Percentiles rank a stretch among this genome's conserved stretches.
These are phyloP conservation scores for Cucumis hystrix DNA, from an alignment of 306 rosid species.

Conservation along the genomic window DNA sequence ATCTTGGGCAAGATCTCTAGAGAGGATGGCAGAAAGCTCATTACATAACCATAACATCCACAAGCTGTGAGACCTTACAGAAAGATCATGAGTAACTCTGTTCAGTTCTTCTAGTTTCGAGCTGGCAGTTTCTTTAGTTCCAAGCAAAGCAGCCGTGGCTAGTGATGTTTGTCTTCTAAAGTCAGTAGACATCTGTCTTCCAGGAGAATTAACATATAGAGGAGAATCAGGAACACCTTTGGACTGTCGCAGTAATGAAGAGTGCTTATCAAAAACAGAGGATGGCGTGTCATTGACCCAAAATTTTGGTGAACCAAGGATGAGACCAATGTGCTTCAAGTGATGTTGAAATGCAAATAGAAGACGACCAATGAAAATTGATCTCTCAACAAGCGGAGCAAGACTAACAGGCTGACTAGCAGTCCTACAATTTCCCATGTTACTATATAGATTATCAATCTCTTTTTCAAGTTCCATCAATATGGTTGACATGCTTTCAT, in stretches of 20 bases:
- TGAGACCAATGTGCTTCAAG: slow-evolving; percentile 69
- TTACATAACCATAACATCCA: slow-evolving; percentile 87
- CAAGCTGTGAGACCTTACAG: slow-evolving; percentile 65
- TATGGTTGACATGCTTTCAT: slow-evolving; percentile 48
- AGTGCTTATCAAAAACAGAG: slow-evolving; percentile 41
- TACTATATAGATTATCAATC: slow-evolving; percentile 42
- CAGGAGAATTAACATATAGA: slow-evolving; percentile 28
- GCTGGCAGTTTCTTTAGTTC: slow-evolving; percentile 63
- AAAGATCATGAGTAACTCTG: slow-evolving; percentile 57
- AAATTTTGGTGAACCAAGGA: slow-evolving; percentile 82
- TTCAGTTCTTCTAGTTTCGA: slow-evolving; percentile 67
- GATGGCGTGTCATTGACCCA: slow-evolving; percentile 55
- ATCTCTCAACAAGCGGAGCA: slow-evolving; percentile 47
- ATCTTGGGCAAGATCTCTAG: slow-evolving; percentile 55
- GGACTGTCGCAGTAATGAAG: slow-evolving; percentile 49
- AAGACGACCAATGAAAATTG: slow-evolving; percentile 85
- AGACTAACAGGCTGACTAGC: slow-evolving; percentile 24
- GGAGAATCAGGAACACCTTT: slow-evolving; percentile 45
- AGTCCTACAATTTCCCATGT: slow-evolving; percentile 32
- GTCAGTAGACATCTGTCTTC: slow-evolving; percentile 28
- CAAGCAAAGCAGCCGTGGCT: slow-evolving; percentile 65
- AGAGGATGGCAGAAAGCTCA: slow-evolving; percentile 57
- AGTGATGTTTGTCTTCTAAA: slow-evolving; percentile 49
- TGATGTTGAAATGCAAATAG: slow-evolving; percentile 83
- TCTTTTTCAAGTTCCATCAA: slow-evolving; percentile 45